Base-by-base conservation (phyloP, 768 basidiomycete species). In the Tulasnella sp. region DNA sequence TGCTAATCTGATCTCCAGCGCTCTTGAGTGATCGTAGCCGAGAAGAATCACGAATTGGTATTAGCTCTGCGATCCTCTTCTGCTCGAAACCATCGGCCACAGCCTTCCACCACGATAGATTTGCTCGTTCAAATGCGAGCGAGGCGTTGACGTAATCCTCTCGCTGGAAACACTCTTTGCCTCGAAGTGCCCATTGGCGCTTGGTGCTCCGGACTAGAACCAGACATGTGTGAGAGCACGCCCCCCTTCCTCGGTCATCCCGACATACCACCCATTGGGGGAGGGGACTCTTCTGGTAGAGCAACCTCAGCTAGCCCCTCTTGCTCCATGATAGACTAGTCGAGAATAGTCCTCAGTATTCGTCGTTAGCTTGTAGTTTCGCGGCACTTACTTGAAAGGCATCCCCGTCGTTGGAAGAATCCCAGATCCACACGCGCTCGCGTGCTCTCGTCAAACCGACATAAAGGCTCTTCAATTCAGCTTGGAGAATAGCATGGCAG, bases 381-480 rank as follows among this genome's bases (percentile, higher is more conserved):
- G n/a, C n/a, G n/a, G n/a, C n/a, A n/a, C n/a, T n/a, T 24, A 80
- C 79, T 74, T 80, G 12, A 52, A 81, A 76, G 2, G 80, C 68
- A n/a, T 68, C 36, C 27, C 68, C 80, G 31, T 38, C 62, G 3
- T 40, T n/a, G 21, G 38, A 27, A 1, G 74, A 76, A 31, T 81
- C 80, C 80, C 80, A 81, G 19, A 81, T 12, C 80, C 80, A 81
- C n/a, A 71, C 40, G 8, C 77, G 80, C 18, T 80, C 39, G 2
- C 80, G 80, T 18, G 80, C 80, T 71, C 80, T 19, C 14, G 80
- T 81, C 46, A 81, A 24, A 3, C 81, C 80, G 24, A 81, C 80
- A 46, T 81, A 81, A 21, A 81, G 62, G 40, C 39, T 24, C 42
- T 81, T 81, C 42, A 81, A 52, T 80, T 81, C 80, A n/a, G 73